These are phyloP conservation scores for Aphanocladium album DNA, from an alignment of 2,329 filamentous ascomycete genomes.

Conservation along the genomic window DNA sequence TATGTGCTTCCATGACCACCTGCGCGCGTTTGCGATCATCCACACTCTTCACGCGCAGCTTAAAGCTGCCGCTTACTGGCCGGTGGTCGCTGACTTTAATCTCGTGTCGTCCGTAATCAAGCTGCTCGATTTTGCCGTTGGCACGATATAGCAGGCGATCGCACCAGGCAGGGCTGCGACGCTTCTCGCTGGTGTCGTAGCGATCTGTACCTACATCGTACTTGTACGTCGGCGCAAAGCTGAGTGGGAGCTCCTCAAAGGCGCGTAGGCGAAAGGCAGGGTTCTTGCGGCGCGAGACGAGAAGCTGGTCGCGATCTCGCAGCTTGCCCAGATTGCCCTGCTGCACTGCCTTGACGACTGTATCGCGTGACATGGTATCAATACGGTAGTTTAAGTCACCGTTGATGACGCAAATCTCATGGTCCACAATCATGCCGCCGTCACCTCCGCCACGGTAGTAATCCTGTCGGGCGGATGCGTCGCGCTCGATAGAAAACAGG, in stretches of 20 bases:
- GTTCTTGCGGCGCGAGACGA: constrained; percentile 83
- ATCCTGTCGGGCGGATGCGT: constrained; percentile 63
- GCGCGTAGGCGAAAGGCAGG: constrained; percentile 82
- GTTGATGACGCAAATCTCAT: constrained; percentile 95
- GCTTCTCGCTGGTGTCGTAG: constrained; percentile 94
- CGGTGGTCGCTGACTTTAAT: constrained; percentile 88
- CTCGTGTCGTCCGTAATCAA: constrained; percentile 85
- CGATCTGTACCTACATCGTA: constrained; percentile 94
- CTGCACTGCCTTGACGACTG: constrained; percentile 80
- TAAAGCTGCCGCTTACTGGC: constrained; percentile 82
- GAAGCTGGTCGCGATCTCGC: constrained; percentile 86
- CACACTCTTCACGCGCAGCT: constrained; percentile 78
- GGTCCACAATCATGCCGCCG: constrained; percentile 89
- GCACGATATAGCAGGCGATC: constrained; percentile 87
- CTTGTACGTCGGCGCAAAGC: constrained; percentile 95
- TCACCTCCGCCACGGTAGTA: constrained; percentile 89
- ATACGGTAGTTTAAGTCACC: constrained; percentile 98
- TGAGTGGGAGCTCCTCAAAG: constrained; percentile 87
- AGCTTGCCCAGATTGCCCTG: constrained; percentile 78
- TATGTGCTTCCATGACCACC: constrained; percentile 68
- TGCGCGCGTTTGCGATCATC: constrained; percentile 58
- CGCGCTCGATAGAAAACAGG: constrained; percentile 67
- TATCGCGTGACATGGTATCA: constrained; percentile 91
- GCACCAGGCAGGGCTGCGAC: constrained; percentile 91
- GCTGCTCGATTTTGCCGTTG: constrained; percentile 73